Evolutionary conservation across 2,329 filamentous ascomycete genomes (phyloP).

Genomic region (Coniochaeta hoffmannii): DNA sequence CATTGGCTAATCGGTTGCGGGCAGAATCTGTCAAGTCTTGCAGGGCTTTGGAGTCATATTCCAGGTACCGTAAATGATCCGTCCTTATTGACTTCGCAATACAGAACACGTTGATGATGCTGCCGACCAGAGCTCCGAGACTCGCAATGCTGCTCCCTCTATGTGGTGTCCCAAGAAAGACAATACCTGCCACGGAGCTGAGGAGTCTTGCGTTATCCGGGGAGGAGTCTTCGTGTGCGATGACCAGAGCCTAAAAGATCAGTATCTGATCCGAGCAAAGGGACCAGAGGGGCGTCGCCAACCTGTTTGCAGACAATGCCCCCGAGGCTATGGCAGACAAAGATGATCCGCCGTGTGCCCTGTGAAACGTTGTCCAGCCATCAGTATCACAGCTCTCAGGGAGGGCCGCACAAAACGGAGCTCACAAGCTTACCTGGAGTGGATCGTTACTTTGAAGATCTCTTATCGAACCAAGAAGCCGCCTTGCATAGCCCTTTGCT

Average conservation of each 20-base stretch:
- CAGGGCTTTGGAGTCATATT: conserved; percentile 10
- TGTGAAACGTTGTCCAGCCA: neutral
- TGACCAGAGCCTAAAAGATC: neutral
- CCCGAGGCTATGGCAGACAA: conserved; percentile 21
- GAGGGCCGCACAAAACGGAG: too few species aligned
- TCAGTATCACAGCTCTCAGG: too few species aligned
- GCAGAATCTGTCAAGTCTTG: conserved; percentile 11
- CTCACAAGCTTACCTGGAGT: neutral
- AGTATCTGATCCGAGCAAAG: neutral
- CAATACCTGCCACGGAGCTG: conserved; percentile 12
- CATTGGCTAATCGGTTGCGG: conserved; percentile 9
- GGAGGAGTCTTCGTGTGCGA: neutral
- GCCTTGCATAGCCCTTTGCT: neutral
- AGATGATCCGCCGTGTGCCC: conserved; percentile 13
- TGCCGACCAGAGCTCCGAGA: conserved; percentile 14
- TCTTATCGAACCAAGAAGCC: neutral
- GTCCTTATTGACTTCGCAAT: conserved; percentile 10
- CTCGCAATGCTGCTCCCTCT: conserved; percentile 18
- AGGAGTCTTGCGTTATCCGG: conserved; percentile 7
- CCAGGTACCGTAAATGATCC: conserved; percentile 15
- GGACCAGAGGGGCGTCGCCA: neutral
- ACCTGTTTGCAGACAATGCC: conserved; percentile 22
- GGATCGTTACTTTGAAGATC: neutral
- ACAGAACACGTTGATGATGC: conserved; percentile 13
- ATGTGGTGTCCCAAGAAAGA: conserved; percentile 25